Percentiles rank a stretch among this genome's conserved stretches.
Conservation (phyloP, 495 filamentous ascomycete genomes). For the Cercophora scortea region DNA sequence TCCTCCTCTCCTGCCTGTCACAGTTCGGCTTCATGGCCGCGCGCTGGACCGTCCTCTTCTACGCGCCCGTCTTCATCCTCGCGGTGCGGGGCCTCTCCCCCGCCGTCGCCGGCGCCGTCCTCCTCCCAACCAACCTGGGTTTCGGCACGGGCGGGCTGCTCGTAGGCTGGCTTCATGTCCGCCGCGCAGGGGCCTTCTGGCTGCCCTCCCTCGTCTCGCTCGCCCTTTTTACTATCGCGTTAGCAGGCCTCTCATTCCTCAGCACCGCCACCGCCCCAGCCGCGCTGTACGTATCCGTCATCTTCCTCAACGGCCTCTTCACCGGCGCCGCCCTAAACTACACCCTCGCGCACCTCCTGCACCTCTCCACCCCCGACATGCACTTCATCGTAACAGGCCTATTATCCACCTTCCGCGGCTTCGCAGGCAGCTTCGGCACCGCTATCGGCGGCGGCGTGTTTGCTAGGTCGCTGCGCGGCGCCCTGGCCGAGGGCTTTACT, state of each 20-base stretch:
- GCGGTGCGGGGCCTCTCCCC: slow-evolving; percentile 59
- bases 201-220: slow-evolving; percentile 47
- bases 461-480: slow-evolving; percentile 46
- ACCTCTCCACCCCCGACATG: slow-evolving; percentile 50
- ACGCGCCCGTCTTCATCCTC: slow-evolving; percentile 65
- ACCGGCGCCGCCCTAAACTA: slow-evolving; percentile 69
- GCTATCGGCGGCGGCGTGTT: slow-evolving; percentile 73
- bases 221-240: slow-evolving; percentile 43
- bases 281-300: slow-evolving; percentile 40
- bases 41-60: slow-evolving; percentile 72
- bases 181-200: slow-evolving; percentile 58
- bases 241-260: slow-evolving; percentile 41
- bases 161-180: slow-evolving; percentile 64
- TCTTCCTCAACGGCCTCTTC: slow-evolving; percentile 60
- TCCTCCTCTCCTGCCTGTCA: slow-evolving; percentile 58
- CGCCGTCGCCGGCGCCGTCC: slow-evolving; percentile 58
- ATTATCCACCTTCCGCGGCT: slow-evolving; percentile 63
- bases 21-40: slow-evolving; percentile 68
- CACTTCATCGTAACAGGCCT: slow-evolving; percentile 67
- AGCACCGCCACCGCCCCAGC: slow-evolving; percentile 40
- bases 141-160: slow-evolving; percentile 64
- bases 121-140: slow-evolving; percentile 68
- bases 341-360: slow-evolving; percentile 64
- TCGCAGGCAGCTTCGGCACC: slow-evolving; percentile 68
- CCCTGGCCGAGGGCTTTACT: slow-evolving; percentile 49